Base-by-base conservation (phyloP, 805 yeast species). In the Wickerhamiella brachini region DNA sequence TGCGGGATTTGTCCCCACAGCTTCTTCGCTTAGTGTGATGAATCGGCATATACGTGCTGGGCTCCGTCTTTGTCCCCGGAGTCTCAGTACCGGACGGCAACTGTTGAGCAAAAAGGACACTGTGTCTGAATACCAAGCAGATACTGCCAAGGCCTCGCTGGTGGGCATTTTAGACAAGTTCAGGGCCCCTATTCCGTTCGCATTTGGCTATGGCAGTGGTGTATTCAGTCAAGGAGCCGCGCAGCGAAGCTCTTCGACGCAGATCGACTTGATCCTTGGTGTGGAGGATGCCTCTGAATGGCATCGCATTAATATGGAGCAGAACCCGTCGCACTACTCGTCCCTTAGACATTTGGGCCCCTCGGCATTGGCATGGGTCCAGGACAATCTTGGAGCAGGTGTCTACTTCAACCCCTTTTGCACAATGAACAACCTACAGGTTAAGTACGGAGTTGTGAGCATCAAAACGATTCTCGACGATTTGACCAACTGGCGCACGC, bases 161-260 rank as follows among this genome's bases (percentile, higher is more conserved):
- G 63, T 72, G 17, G 63, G 71, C 2, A 72, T 83, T 2, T 59
- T 82, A 39, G 66, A 76, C 66, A 68, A 71, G 45, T 85, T 85
- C 65, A 69, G 78, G 43, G 83, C 90, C 1, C 89, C 93, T 0
- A 76, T 87, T 13, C 70, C 79, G 50, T 84, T 78, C 59, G 81
- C 95, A 0, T 85, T 90, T 67, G 98, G 97, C 0, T 90, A 90
- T 65, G 98, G 98, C 1, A 84, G 95, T 7, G 95, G 95, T 4
- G 95, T 93, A 1, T 85, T 93, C 60, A 74, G 78, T 38, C 98
- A 90, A 64, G 81, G 80, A 4, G 66, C 70, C 69, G 53, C 53
- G 12, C 73, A 76, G 56, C 59, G 57, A 1, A 57, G 57, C 7
- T 51, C 62, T 2, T 57, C 65, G 12, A 73, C 74, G 37, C 97